Evolutionary conservation across 768 basidiomycete species (phyloP), one percentile per base, ranked within the genome.

Genomic region (Mycena epipterygia): DNA sequence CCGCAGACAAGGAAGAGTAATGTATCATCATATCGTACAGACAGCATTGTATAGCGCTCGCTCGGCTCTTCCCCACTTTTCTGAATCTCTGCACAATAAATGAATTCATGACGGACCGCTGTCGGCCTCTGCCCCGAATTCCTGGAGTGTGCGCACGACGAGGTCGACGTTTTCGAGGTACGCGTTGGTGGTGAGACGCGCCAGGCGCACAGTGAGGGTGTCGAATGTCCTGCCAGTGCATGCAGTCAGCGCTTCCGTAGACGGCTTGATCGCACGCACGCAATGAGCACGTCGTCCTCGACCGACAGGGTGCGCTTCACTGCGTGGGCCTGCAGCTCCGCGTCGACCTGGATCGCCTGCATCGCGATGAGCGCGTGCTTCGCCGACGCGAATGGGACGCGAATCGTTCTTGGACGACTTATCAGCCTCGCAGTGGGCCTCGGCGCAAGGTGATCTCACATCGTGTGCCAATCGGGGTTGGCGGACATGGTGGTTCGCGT

Each of bases 111-210:
- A 74, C 42, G 64, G 73, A 68, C 49, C 65, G 46, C 75, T 76
- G 41, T 83, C 87, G 21, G 92, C 90, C 65, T 91, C 89, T 63
- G 91, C 89, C 14, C 90, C 91, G 79, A 96, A 97, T 71, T 91
- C 90, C 53, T 89, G 88, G 70, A 98, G 85, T 23, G 95, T 97
- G 44, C 94, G 90, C 16, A 92, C 87, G 55, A 97, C 89, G 39
- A 98, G 86, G 77, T 97, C 95, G 35, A 96, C 87, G 75, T 96
- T 96, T 77, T 97, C 96, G 53, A 98, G 85, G 81, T 94, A 97
- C 17, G 91, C 91, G 74, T 98, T 98, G 56, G 93, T 85, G 0
- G 92, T 89, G 55, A 98, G 85, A 64, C 96, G 89, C 4, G 95
- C 91, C n/a, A 97, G 83, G 39, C 96, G 91, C 68, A 97, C 85